These are phyloP conservation scores for Aciculosporium take DNA, from an alignment of 2,329 filamentous ascomycete genomes.

Conservation along the genomic window DNA sequence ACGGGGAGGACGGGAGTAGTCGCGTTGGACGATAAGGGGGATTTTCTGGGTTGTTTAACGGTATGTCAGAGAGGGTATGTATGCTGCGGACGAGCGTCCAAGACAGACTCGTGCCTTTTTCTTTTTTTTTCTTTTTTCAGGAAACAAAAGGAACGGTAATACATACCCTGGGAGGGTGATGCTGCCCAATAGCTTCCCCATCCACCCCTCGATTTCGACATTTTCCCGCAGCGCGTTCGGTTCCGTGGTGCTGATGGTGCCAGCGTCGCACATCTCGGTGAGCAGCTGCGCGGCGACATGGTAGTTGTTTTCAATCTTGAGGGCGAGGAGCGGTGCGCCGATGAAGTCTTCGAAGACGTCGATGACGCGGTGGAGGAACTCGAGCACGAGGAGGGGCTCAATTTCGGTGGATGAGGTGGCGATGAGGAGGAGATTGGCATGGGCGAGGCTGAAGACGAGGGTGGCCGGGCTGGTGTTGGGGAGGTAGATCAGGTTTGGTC, in stretches of 20 bases:
- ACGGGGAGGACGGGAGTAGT: conserved; percentile 25
- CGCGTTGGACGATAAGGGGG: conserved; percentile 22
- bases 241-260: conserved; percentile 79
- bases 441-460: conserved; percentile 74
- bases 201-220: conserved; percentile 79
- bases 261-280: conserved; percentile 92
- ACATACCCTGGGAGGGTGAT: conserved; percentile 66
- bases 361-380: conserved; percentile 86
- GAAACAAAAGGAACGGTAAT: neutral
- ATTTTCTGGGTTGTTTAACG: conserved; percentile 21
- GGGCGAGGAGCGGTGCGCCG: conserved; percentile 69
- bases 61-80: no score
- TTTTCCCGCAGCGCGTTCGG: conserved; percentile 83
- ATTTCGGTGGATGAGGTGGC: conserved; percentile 74
- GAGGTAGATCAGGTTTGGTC: conserved; percentile 77
- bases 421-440: conserved; percentile 76
- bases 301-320: conserved; percentile 79
- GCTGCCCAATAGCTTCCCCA: conserved; percentile 77
- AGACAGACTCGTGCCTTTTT: neutral
- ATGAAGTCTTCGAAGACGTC: conserved; percentile 92
- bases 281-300: conserved; percentile 88
- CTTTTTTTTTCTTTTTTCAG: no score
- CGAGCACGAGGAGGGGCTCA: conserved; percentile 77
- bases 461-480: conserved; percentile 71
- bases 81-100: no score